Evolutionary conservation across 371 early-diverging fungal species (phyloP), one percentile per base, ranked within the genome.

Genomic region (Modicella reniformis): DNA sequence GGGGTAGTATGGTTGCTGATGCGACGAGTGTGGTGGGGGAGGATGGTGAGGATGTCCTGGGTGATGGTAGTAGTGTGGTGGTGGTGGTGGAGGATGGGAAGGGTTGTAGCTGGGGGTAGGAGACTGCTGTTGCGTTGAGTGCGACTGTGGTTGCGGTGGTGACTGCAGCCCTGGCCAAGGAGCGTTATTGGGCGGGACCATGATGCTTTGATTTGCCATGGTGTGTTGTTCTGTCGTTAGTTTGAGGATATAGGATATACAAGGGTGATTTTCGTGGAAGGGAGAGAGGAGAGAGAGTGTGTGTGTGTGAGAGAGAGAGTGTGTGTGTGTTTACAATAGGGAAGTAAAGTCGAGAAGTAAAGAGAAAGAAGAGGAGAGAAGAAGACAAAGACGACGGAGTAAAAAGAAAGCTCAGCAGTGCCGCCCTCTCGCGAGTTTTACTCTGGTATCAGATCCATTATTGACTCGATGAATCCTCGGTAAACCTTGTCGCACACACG

Each of bases 151-250:
- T 3, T 13, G 47, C 13, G 65, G 33, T n/a, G 32, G 52, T 3
- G 62, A 17, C 49, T 71, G 71, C n/a, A 59, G 52, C 2, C 74
- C 74, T 29, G 74, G 69, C 69, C 70, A 74, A 3, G 70, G 75
- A 21, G 75, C 37, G 53, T 69, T 74, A 49, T 69, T 74, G 1
- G 75, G 75, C n/a, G 75, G 65, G 28, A 65, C 70, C 70, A 74
- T 68, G 29, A 69, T 65, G 29, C 59, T 50, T 41, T 74, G 74
- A 29, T 67, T 67, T 26, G 49, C 34, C 67, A 73, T 72, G 47
- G 51, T 55, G 50, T 44, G 52, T 48, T 49, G 37, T n/a, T 57
- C 23, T 48, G 50, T 26, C n/a, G 15, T n/a, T n/a, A n/a, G n/a
- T n/a, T n/a, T n/a, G 59, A 13, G n/a, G 3, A 28, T 28, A 19